Evolutionary conservation across 192 early-diverging fungal genomes (phyloP), one percentile per base, ranked within the genome.

Genomic region (Entomortierella parvispora): DNA sequence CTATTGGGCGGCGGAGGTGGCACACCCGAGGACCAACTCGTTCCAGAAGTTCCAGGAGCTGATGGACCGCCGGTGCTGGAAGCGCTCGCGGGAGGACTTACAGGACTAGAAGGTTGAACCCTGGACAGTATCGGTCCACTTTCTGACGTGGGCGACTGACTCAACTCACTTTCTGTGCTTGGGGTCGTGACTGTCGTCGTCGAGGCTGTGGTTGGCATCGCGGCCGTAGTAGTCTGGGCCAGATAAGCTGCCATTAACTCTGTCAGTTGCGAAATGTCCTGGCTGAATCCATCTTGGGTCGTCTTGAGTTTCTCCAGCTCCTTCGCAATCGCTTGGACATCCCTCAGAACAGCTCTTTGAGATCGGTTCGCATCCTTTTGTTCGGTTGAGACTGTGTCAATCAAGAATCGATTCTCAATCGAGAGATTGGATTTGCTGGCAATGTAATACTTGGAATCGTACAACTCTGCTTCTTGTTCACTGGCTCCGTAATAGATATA

Each of bases 401-500:
- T 42, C 42, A 77, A 25, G 65, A 68, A 77, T 1, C 74, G 74
- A 32, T 68, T 68, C 23, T 77, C 74, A 10, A 77, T 63, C 6
- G 74, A 77, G 20, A 77, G 56, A 32, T 77, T 68, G 18, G 74
- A 68, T 31, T 68, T 77, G 42, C 47, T 63, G 46, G 74, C 47
- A 42, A 77, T 77, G 20, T 44, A 43, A 20, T 53, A 77, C 22
- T 63, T 62, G 22, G 74, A 64, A 20, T 77, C 74, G 43, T 77
- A 77, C 3, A 64, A 22, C 17, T 77, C 74, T 6, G 74, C 74
- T 40, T 77, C 65, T 51, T 68, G 66, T 28, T 77, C 74, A 14
- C 49, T 77, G n/a, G 74, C 65, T 5, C 65, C 74, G 17, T 77
- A 77, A 20, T 77, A 77, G 44, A 77, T 68, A 22, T 77, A 77